These are phyloP conservation scores for Monilinia fructigena DNA, from an alignment of 2,329 filamentous ascomycete genomes.

Conservation along the genomic window DNA sequence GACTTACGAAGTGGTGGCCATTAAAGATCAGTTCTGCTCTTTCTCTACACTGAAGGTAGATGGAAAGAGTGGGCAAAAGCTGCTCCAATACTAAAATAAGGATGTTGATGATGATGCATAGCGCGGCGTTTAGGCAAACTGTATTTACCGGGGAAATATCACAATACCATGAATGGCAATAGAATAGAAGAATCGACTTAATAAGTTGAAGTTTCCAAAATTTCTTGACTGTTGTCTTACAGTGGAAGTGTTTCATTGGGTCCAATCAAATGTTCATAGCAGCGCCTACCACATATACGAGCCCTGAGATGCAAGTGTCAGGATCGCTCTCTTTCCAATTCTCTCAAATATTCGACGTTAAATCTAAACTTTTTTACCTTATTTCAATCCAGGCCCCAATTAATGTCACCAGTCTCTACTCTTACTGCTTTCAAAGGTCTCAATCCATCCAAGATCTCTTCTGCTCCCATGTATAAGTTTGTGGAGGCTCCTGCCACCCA, in stretches of 20 bases:
- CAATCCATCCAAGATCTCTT: constrained; percentile 36
- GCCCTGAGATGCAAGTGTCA: constrained; percentile 2
- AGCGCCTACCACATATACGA: constrained; percentile 10
- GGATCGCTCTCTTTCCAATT: constrained; percentile 30
- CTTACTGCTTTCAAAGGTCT: constrained; percentile 28
- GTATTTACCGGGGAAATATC: constrained; percentile 14
- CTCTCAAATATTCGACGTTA: constrained; percentile 33
- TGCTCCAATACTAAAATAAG: constrained; percentile 34
- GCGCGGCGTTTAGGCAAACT: constrained; percentile 38
- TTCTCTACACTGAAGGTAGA: constrained; percentile 71
- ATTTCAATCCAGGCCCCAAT: constrained; percentile 37
- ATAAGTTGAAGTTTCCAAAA: constrained; percentile 7
- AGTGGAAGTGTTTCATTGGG: neutral
- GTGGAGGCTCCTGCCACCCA: constrained; percentile 36
- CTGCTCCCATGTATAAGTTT: constrained; percentile 36
- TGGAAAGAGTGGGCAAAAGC: constrained; percentile 47
- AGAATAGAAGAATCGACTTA: constrained; percentile 1
- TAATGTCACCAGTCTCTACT: constrained; percentile 34
- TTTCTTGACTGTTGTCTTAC: constrained; percentile 4
- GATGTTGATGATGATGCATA: constrained; percentile 34
- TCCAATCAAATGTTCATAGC: neutral
- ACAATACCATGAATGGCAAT: constrained; percentile 7
- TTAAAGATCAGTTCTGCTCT: constrained; percentile 89
- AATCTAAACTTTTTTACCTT: constrained; percentile 34
- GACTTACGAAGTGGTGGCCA: constrained; percentile 94